Base-by-base conservation (phyloP, 495 filamentous ascomycete genomes). In the Penicillium goetzii region DNA sequence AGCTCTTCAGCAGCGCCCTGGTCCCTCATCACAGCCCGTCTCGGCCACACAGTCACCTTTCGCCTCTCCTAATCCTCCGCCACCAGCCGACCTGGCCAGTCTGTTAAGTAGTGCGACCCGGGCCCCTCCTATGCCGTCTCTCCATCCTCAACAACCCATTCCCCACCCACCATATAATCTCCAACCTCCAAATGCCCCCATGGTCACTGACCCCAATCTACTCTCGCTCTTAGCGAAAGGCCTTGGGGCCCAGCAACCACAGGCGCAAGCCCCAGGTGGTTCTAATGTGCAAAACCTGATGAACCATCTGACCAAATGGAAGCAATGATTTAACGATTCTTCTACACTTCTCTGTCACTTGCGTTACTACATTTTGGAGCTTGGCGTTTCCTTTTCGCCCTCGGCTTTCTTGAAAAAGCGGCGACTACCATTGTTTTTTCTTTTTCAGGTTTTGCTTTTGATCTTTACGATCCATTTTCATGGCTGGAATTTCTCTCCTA, bases 281-380 rank as follows among this genome's bases (percentile, higher is more conserved):
- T 70, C 76, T 36, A 80, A 87, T 69, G 81, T 89, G 61, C 83
- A 87, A 66, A 84, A 86, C 64, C 78, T 89, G 51, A 83, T 88
- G 81, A 81, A 83, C 56, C 85, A 88, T 63, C 71, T 89, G 65
- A 77, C 83, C 12, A 86, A 83, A 70, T 88, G 85, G 78, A 85
- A 82, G 69, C 83, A 84, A 75, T 85, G 78, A 84, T 61, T 72
- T 67, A 60, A 77, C 63, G 72, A 75, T 54, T 72, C 55, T 67
- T 30, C 15, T 32, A 38, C 19, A 38, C 64, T 41, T 71, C 59
- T 51, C 61, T 57, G 55, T 62, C 58, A 64, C 56, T 59, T 49
- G 23, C 26, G 55, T 45, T 50, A 32, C 38, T 43, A 23, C 47
- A 52, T 65, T 70, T 60, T 58, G 67, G 58, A 60, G 63, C 56